Base-by-base conservation (phyloP, 805 yeast genomes). In the Sungouiella blattae region DNA sequence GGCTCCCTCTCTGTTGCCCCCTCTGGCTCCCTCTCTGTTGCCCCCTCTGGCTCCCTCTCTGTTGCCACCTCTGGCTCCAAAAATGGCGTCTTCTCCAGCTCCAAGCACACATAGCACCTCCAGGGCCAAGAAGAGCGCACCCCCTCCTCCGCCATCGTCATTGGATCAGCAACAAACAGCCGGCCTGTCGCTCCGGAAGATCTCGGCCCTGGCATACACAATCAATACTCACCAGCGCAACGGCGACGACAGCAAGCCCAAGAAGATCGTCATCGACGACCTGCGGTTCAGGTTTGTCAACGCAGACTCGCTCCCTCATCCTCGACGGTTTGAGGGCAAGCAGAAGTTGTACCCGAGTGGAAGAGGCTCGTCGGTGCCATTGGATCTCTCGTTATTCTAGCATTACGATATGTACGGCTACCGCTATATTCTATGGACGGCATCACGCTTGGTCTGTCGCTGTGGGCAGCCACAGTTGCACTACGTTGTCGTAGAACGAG, bases 311-410 rank as follows among this genome's bases (percentile, higher is more conserved):
- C 66, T 93, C 29, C 98, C 98, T 0, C 78, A 78, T 47, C 98
- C 98, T n/a, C 71, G 98, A 46, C 72, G 75, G 32, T 87, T 84
- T 52, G 78, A 75, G 34, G 84, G 80, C 3, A 52, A 44, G 12
- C 74, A 74, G 39, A 88, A 91, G 57, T 65, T 88, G 45, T 93
- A 93, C 62, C 96, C 98, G 12, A 86, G 96, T 61, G 98, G 98
- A 11, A 74, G 96, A 49, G 98, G 98, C 3, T 77, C 88, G 18
- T 85, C 95, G 22, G 93, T 89, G 24, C 97, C 97, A 1, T 63
- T 89, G 43, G 78, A 86, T 47, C 64, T 89, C 36, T 57, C 71
- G 35, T 15, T 34, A 13, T 39, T 13, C 18, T 29, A 26, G 16
- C 4, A 6, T 25, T 13, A n/a, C n/a, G n/a, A n/a, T n/a, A 20